Conservation (phyloP, 257 asterid genomes). For the Solanum peruvianum region DNA sequence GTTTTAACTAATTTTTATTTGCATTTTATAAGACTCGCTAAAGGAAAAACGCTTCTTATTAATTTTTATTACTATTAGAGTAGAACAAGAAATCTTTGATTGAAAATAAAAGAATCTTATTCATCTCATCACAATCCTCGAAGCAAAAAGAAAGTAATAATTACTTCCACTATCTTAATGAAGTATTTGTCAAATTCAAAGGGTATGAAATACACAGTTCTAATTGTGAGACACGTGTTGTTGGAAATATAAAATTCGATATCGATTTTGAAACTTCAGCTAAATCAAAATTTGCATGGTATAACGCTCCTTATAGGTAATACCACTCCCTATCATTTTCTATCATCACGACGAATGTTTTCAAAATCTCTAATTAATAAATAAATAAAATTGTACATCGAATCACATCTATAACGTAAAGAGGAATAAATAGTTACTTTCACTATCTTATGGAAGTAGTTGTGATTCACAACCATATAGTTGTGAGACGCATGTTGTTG, state of each 20-base stretch:
- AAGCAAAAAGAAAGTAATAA: not conserved
- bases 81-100: not conserved
- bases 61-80: not conserved
- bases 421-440: not conserved
- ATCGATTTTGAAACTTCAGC: not conserved
- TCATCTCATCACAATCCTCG: not conserved
- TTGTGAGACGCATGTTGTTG: not conserved
- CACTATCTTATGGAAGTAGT: not conserved
- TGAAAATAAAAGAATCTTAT: not conserved
- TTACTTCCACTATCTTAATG: not conserved
- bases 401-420: no score
- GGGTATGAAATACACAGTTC: not conserved
- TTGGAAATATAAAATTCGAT: not conserved
- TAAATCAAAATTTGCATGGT: not conserved
- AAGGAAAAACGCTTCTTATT: not conserved
- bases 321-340: no score
- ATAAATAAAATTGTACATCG: no score
- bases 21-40: not conserved
- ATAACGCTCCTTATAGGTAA: not conserved
- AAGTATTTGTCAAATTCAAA: not conserved
- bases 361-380: no score
- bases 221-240: not conserved
- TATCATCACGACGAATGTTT: no score
- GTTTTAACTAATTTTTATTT: not conserved
- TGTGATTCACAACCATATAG: not conserved